Evolutionary conservation across 2,329 filamentous ascomycete genomes (phyloP), one percentile per base, ranked within the genome.

Genomic region (Fusarium fracticaudum): DNA sequence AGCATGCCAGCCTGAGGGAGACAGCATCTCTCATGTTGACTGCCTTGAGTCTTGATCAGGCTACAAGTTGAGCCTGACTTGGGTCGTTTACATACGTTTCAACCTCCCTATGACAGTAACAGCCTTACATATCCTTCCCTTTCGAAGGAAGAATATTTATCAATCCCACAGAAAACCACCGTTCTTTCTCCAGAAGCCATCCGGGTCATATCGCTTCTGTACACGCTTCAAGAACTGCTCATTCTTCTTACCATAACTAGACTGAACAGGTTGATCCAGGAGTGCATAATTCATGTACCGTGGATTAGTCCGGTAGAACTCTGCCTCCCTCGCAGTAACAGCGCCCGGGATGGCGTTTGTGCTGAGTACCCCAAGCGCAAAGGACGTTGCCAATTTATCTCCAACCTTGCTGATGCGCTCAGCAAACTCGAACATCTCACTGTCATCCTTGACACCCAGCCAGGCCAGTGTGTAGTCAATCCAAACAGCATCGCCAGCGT

Each of bases 111-210:
- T 15, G 15, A 18, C 7, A 13, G 29, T n/a, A 18, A 13, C 6
- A n/a, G 6, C 15, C 5, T 33, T 10, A 1, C 5, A 18, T n/a
- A n/a, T 18, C 2, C 11, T n/a, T 22, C 22, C 22, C 8, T 7
- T 7, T 1, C 8, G 5, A 50, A 13, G 2, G 11, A 9, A 33
- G 7, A n/a, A 7, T 1, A 50, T 0, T 18, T 0, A 14, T 50
- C 15, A 33, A n/a, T 22, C 29, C 47, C 47, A 50, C 15, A 50
- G 15, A 50, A 50, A 50, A 10, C 47, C 47, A n/a, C 47, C 47
- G 8, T 50, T 50, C 29, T 13, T 50, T 10, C 22, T 33, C 47
- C 47, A 50, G 3, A 50, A n/a, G 8, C 29, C 47, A 33, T 7
- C 15, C 8, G 29, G 22, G 11, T 50, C 47, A 7, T 33, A 13